Conservation (phyloP, 352 stramenopile genomes). For the Chrysophaeum taylorii region DNA sequence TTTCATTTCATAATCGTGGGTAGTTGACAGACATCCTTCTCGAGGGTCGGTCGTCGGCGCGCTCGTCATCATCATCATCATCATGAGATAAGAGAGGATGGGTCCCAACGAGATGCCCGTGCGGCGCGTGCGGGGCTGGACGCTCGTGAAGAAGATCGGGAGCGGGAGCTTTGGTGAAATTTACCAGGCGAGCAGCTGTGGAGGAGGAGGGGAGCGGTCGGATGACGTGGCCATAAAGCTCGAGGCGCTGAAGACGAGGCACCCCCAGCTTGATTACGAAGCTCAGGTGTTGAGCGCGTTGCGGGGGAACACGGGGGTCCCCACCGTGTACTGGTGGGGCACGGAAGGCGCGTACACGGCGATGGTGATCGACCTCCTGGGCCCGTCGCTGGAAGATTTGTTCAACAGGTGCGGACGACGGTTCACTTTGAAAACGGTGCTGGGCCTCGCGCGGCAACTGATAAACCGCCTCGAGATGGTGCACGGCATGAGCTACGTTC, state of each 20-base stretch:
- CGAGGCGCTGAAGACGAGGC: slow-evolving; percentile 64
- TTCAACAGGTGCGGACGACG: slow-evolving; percentile 69
- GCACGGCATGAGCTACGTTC: slow-evolving; percentile 74
- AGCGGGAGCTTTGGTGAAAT: no score
- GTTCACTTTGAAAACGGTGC: slow-evolving; percentile 73
- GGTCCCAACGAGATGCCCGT: no score
- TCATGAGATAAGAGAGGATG: no score
- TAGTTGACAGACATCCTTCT: no score
- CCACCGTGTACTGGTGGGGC: slow-evolving; percentile 58
- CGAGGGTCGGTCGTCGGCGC: no score
- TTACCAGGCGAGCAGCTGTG: no score
- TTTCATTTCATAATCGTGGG: no score
- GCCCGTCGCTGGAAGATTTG: slow-evolving; percentile 63
- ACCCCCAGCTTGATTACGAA: slow-evolving; percentile 81
- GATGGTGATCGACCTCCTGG: slow-evolving; percentile 70
- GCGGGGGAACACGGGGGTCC: slow-evolving; percentile 36
- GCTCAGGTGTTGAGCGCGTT: slow-evolving; percentile 84
- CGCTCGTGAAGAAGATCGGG: no score
- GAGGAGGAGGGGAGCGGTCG: no score
- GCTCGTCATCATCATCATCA: no score
- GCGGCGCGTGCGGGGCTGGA: no score
- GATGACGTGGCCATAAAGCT: slow-evolving; percentile 68
- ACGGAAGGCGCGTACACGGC: slow-evolving; percentile 67
- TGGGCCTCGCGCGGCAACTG: slow-evolving; percentile 72
- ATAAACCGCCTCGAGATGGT: slow-evolving; percentile 68